Base-by-base conservation (phyloP, 179 eudicot genomes). In the Camellia oleifera region DNA sequence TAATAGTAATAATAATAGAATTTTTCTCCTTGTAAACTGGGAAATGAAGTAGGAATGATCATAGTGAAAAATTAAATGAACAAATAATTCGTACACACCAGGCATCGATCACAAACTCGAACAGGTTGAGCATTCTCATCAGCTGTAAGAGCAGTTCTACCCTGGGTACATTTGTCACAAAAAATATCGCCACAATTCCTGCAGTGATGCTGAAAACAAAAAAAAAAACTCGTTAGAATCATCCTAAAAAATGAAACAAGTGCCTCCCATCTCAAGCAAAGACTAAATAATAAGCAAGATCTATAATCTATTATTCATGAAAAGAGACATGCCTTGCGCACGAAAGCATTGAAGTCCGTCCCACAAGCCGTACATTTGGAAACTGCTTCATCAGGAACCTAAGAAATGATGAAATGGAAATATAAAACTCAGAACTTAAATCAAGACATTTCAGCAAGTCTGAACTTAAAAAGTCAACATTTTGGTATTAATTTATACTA, bases 131-230 rank as follows among this genome's bases (percentile, higher is more conserved):
- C 96, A 82, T 93, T 81, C 72, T 90, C 97, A 69, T 94, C 98
- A 40, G 85, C 65, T 40, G 96, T 91, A 50, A 95, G 97, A 68
- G 96, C 97, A 78, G 89, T 90, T 84, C 98, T 89, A 50, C 98
- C 98, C 79, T 91, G 98, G 23, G 97, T 93, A 80, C 98, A 94
- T 83, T 93, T 94, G 86, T 94, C 97, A 69, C 98, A 95, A 83
- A 90, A 95, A 44, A 95, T 93, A 80, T 95, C 98, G 58, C 97
- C 98, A 87, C 98, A 95, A 81, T 91, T 95, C 80, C 98, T 87
- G 87, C 98, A 95, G 87, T 95, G 98, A 87, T 95, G 98, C 98
- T 95, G 90, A 77, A 75, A 81, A 26, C 8, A 81, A 26, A 6
- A 44, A 69, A 80, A 52, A 54, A 53, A 58, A 44, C 52, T 75